phyloP scores from a whole-genome alignment of 768 basidiomycete species.

The Lenzites betulinus region DNA sequence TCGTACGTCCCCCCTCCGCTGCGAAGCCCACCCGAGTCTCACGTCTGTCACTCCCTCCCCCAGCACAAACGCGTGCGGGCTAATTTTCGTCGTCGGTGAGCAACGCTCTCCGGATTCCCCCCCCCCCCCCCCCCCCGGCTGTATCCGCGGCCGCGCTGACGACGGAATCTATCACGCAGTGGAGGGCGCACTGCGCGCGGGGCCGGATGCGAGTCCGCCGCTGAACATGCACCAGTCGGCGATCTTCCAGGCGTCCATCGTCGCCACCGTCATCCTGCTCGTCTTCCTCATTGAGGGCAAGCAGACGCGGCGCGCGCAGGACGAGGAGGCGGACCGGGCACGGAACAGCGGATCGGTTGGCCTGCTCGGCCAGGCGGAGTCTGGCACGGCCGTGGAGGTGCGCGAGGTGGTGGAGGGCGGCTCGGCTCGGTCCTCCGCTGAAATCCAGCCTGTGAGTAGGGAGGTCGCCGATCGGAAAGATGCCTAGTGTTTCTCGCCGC shows the following conservation, averaged over 20 bases:
- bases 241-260: constrained; percentile 63
- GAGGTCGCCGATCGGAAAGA: not conserved
- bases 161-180: constrained; percentile 40
- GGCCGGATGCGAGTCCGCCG: constrained; percentile 62
- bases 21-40: not conserved
- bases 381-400: not conserved
- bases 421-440: not conserved
- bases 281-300: constrained; percentile 59
- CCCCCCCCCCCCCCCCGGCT: too few relatives aligned
- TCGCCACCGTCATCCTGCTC: constrained; percentile 40
- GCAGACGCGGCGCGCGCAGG: constrained; percentile 63
- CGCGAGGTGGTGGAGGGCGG: not conserved
- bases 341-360: not conserved
- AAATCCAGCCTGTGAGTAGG: not conserved
- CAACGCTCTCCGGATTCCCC: too few relatives aligned
- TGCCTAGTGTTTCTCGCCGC: not conserved
- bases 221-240: constrained; percentile 69
- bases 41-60: not conserved
- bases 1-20: constrained; percentile 44
- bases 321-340: constrained; percentile 40
- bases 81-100: constrained; percentile 65
- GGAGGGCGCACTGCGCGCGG: constrained; percentile 67
- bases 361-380: not conserved
- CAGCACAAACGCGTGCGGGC: constrained; percentile 67
- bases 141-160: too few relatives aligned